These are phyloP conservation scores for Botryotinia calthae DNA, from an alignment of 2,329 filamentous ascomycete genomes.

Conservation along the genomic window DNA sequence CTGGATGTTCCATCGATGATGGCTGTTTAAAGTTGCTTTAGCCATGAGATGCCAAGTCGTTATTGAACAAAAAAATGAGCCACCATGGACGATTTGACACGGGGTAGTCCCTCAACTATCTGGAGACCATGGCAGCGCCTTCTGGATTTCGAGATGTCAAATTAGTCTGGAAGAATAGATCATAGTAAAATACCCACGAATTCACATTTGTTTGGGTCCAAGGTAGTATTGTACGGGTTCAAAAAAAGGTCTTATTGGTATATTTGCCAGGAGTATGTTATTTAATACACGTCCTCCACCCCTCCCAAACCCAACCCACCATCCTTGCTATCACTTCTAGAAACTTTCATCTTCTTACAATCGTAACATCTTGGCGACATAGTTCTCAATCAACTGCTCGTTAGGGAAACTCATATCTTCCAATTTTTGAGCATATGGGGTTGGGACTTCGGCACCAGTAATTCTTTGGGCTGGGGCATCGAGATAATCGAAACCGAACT, in stretches of 20 bases:
- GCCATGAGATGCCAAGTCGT: not conserved
- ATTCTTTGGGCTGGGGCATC: conserved; percentile 90
- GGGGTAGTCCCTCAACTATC: not conserved
- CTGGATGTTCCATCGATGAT: not conserved
- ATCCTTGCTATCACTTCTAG: conserved; percentile 5
- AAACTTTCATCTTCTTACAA: conserved; percentile 50
- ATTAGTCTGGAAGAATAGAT: not conserved
- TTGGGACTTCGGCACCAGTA: conserved; percentile 95
- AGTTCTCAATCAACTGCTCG: conserved; percentile 81
- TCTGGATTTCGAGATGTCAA: not conserved
- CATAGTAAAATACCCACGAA: not conserved
- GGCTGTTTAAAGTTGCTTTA: not conserved
- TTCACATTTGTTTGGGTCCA: not conserved
- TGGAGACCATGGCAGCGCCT: no score
- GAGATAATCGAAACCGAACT: conserved; percentile 98
- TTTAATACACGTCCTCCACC: conserved; percentile 13
- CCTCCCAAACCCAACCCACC: not conserved
- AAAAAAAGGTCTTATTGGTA: conserved; percentile 18
- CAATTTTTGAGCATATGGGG: conserved; percentile 87
- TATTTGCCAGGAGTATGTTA: conserved; percentile 17
- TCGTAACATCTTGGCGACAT: conserved; percentile 83
- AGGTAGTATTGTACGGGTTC: not conserved
- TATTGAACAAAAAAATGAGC: not conserved
- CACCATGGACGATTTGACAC: no score
- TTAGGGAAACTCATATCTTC: conserved; percentile 96